Base-by-base conservation (phyloP, 352 stramenopile genomes). In the Elongisporangium senticosum region DNA sequence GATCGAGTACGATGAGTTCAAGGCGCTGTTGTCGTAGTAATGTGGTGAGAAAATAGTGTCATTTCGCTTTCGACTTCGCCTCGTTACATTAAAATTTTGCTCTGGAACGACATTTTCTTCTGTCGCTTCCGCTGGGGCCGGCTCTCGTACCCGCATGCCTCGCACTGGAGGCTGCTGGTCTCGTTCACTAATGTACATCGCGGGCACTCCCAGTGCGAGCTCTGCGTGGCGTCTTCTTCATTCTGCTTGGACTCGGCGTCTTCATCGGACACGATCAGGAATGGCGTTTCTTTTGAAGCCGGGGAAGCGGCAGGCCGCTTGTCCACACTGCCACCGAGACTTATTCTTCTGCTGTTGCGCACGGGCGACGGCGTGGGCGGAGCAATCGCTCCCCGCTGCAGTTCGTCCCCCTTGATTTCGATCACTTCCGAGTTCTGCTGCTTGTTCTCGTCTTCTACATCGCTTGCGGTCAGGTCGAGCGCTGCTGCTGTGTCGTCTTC, bases 1-100 rank as follows among this genome's bases (percentile, higher is more conserved):
- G 72, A 98, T 98, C 55, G 93, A 98, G 67, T 98, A 97, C 78
- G 89, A 98, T 37, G 95, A 98, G 71, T 98, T 98, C 75, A 98
- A 97, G 58, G 82, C 89, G 13, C 74, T 98, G 58, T 67, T 98
- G 14, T 97, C 87, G 7, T 83, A 84, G 56, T 19, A 26, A 22
- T 4, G 7, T 15, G 13, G 7, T 11, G 22, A 22, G 49, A 2
- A 43, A 43, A 43, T 43, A 43, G 33, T 43, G 23, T 11, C 26
- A 37, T 37, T 37, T 37, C 5, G 26, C 26, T 17, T 43, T 43
- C 7, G n/a, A 21, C 37, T 33, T 17, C 8, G 57, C 54, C 68
- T 62, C 74, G 75, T 72, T 61, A 74, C 65, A 77, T 67, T 40
- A 77, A 83, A 61, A 93, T 75, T 73, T 89, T 92, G 75, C 77